phyloP scores from a whole-genome alignment of 2,329 filamentous ascomycete genomes.

The Aspergillus costaricaensis region DNA sequence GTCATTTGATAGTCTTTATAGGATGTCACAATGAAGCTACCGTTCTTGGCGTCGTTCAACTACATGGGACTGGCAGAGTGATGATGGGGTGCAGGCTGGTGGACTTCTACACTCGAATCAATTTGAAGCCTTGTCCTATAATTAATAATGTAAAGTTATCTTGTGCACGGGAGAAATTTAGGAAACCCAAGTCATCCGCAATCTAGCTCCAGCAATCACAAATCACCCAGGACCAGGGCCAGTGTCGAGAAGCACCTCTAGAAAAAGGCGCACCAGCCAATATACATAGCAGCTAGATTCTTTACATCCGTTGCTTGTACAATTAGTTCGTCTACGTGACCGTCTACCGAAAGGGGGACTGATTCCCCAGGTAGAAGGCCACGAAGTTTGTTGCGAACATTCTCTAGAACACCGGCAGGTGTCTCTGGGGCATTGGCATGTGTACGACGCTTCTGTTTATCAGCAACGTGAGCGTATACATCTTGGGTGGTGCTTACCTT shows the following conservation, averaged over 20 bases:
- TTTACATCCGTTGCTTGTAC: conserved; percentile 76
- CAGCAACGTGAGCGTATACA: neutral
- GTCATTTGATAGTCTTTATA: neutral
- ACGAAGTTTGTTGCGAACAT: conserved; percentile 80
- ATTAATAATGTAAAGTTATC: neutral
- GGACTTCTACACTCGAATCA: neutral
- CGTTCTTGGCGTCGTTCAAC: neutral
- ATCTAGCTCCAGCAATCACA: too few species aligned
- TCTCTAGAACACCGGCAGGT: conserved; percentile 80
- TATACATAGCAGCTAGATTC: conserved; percentile 92
- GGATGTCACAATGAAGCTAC: neutral
- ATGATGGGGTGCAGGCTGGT: neutral
- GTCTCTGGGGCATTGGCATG: conserved; percentile 62
- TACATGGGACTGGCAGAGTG: neutral
- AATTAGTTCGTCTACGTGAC: conserved; percentile 95
- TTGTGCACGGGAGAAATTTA: neutral
- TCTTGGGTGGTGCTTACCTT: conserved; percentile 46
- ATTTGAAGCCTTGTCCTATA: neutral
- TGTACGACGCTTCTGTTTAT: conserved; percentile 48
- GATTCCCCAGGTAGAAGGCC: conserved; percentile 83
- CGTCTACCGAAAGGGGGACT: conserved; percentile 90
- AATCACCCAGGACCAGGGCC: too few species aligned
- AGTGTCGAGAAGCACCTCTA: conserved; percentile 34
- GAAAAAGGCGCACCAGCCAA: conserved; percentile 82
- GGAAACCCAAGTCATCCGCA: neutral